Evolutionary conservation across 2,329 filamentous ascomycete genomes (phyloP).

Genomic region (Capronia americana): DNA sequence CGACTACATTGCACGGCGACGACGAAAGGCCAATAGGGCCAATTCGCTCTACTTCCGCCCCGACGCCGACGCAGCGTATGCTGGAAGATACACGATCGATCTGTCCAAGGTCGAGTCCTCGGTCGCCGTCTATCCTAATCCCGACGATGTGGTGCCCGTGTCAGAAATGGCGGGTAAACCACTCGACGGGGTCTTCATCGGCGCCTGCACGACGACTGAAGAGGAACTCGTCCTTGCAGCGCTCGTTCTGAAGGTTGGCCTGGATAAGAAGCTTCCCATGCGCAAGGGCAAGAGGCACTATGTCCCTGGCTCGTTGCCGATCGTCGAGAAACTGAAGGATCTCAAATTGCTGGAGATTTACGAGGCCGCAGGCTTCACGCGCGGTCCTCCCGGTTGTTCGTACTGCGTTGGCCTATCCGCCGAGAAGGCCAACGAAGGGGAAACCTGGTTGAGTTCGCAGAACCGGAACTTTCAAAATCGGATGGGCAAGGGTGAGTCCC

Average conservation of each 20-base stretch:
- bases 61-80: constrained; percentile 50
- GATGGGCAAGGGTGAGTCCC: constrained; percentile 50
- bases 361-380: constrained; percentile 50
- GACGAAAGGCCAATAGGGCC: constrained; percentile 45
- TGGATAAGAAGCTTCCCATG: constrained; percentile 45
- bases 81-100: constrained; percentile 48
- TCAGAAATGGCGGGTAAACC: constrained; percentile 42
- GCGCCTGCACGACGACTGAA: constrained; percentile 56
- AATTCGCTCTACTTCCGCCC: constrained; percentile 49
- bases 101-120: constrained; percentile 48
- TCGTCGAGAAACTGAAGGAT: constrained; percentile 47
- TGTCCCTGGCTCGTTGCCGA: constrained; percentile 51
- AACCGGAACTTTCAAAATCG: constrained; percentile 57
- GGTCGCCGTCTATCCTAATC: constrained; percentile 51
- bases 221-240: constrained; percentile 54
- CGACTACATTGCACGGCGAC: constrained; percentile 46
- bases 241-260: constrained; percentile 50
- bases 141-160: constrained; percentile 54
- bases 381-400: constrained; percentile 53
- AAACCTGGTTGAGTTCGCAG: constrained; percentile 55
- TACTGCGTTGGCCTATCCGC: constrained; percentile 55
- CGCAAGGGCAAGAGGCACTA: constrained; percentile 49
- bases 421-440: constrained; percentile 50
- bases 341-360: constrained; percentile 50
- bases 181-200: constrained; percentile 56